Percentiles rank a stretch among this genome's conserved stretches.
phyloP scores from a whole-genome alignment of 306 rosid species.

The Glycine latifolia region DNA sequence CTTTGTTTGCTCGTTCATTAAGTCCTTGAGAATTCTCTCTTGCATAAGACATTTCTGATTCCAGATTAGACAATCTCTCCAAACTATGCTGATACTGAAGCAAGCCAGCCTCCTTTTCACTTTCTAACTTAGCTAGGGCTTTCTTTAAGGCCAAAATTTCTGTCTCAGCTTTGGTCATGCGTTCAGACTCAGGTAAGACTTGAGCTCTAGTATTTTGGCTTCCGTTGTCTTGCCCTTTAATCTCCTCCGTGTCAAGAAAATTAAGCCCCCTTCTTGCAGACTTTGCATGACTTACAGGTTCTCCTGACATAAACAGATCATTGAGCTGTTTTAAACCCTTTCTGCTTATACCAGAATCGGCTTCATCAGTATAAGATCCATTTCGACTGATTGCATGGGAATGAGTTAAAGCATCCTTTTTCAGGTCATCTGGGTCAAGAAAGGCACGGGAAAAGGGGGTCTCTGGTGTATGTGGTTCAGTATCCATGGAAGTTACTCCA shows the following conservation, averaged over 20 bases:
- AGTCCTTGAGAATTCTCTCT: slow-evolving; percentile 71
- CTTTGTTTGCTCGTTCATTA: slow-evolving; percentile 73
- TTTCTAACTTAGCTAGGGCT: slow-evolving; percentile 74
- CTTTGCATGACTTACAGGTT: slow-evolving; percentile 45
- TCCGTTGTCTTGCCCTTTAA: slow-evolving; percentile 42
- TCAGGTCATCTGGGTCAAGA: slow-evolving; percentile 64
- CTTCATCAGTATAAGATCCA: slow-evolving; percentile 65
- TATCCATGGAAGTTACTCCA: slow-evolving; percentile 53
- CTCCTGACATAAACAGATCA: slow-evolving; percentile 68
- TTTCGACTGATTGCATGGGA: slow-evolving; percentile 59
- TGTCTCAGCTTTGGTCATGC: slow-evolving; percentile 75
- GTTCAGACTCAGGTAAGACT: slow-evolving; percentile 59
- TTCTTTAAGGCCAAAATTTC: slow-evolving; percentile 78
- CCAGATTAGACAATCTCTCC: slow-evolving; percentile 80
- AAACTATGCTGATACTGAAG: slow-evolving; percentile 77
- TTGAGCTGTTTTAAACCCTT: slow-evolving; percentile 70
- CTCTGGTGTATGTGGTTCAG: slow-evolving; percentile 69
- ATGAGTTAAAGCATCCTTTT: slow-evolving; percentile 59
- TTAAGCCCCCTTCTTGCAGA: slow-evolving; percentile 69
- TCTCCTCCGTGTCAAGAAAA: slow-evolving; percentile 61
- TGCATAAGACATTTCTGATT: slow-evolving; percentile 78
- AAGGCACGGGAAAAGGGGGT: slow-evolving; percentile 50
- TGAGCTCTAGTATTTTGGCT: too few species aligned
- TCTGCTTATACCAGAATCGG: slow-evolving; percentile 55
- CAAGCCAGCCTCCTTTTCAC: slow-evolving; percentile 89